phyloP scores from a whole-genome alignment of 345 rosid genomes.

The Conringia planisiliqua region DNA sequence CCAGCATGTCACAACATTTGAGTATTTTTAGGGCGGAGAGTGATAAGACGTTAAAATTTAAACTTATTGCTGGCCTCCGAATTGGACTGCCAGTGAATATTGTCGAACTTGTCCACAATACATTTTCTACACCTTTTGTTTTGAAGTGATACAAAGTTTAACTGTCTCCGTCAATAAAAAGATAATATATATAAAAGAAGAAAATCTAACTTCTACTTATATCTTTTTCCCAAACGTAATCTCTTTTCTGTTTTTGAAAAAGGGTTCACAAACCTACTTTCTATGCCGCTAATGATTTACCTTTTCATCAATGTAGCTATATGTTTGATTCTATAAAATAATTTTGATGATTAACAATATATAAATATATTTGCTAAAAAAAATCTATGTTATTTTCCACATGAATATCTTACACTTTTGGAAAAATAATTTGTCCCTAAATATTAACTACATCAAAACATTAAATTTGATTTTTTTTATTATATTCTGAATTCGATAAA shows the following conservation, averaged over 20 bases:
- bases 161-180: neutral
- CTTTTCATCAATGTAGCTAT: neutral
- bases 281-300: neutral
- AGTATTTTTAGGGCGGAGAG: neutral
- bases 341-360: neutral
- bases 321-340: neutral
- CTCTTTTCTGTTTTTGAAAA: too few species aligned
- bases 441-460: neutral
- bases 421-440: neutral
- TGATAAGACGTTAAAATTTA: neutral
- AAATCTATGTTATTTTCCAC: neutral
- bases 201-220: too few species aligned
- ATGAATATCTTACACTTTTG: neutral
- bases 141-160: neutral
- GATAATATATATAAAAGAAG: too few species aligned
- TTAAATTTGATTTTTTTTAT: neutral
- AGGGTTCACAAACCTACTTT: neutral
- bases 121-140: too few species aligned
- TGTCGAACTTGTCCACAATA: neutral
- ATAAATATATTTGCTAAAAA: too few species aligned
- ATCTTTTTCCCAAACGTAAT: neutral
- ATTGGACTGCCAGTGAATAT: too few species aligned
- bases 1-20: neutral
- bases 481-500: neutral
- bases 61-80: neutral